Base-by-base conservation (phyloP, 305 asterid species). In the Solanum hybrid region DNA sequence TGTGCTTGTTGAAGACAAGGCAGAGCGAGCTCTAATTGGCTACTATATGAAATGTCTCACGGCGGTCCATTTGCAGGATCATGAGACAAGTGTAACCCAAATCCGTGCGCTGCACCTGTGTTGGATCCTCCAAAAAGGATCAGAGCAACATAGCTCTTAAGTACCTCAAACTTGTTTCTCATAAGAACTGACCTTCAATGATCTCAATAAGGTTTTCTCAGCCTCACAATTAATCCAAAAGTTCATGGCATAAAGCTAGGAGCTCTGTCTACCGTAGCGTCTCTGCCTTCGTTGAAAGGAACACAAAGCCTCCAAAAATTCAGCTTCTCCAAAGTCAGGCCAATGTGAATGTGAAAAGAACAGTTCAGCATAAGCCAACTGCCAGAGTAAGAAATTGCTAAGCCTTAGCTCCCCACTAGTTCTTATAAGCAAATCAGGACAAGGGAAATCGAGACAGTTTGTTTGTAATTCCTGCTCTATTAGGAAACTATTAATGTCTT, bases 351-450 rank as follows among this genome's bases (percentile, higher is more conserved):
- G 38, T 2, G 92, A 75, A 89, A 95, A 94, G 88, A 90, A 91
- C 0, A 94, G 92, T 90, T 95, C 95, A n/a, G 96, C 88, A 85
- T 93, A 95, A n/a, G 98, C 98, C 85, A 94, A 90, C 92, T 95
- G 97, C 98, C 98, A 95, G 40, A 95, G 88, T 64, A 94, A 87
- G 92, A 95, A 94, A 88, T 95, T 95, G 85, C 98, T 94, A 82
- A 95, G 89, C 85, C 97, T 91, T 66, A 89, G 91, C 91, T 94
- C 97, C 5, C 96, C 98, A 88, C 97, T 95, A 37, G 97, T 94
- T 60, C 97, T 85, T 86, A 94, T 92, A 27, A 95, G 94, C 82
- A 95, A 90, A 91, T 95, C 98, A 26, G 98, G 95, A 79, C 80
- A 38, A 3, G 95, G 95, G 66, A 93, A 92, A 85, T 88, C 92